Evolutionary conservation across 164 flowering plant species (phyloP).

Genomic region (Vitis riparia): DNA sequence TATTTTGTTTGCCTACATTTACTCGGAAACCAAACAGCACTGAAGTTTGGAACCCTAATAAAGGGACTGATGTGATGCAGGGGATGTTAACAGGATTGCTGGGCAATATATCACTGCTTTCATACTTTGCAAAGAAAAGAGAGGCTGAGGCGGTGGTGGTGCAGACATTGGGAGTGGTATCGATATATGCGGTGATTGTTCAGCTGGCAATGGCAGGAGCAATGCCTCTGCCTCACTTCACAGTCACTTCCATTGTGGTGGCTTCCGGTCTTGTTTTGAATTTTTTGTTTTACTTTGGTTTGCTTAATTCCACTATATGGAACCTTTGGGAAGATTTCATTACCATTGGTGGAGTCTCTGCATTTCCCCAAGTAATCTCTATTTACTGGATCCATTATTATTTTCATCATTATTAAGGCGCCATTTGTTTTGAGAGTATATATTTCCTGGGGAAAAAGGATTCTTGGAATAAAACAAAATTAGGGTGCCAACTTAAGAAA

Average conservation of each 20-base stretch:
- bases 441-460: too few species aligned
- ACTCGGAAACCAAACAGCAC: background rate
- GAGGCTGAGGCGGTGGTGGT: conserved; percentile 81
- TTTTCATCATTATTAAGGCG: too few species aligned
- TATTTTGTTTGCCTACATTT: background rate
- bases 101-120: conserved; percentile 85
- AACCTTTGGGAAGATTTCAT: conserved; percentile 88
- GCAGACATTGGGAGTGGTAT: conserved; percentile 83
- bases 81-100: conserved; percentile 90
- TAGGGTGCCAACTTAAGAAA: too few species aligned
- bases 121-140: conserved; percentile 86
- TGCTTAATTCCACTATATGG: conserved; percentile 59
- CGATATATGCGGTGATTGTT: conserved; percentile 57
- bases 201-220: conserved; percentile 87
- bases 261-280: conserved; percentile 66
- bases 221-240: conserved; percentile 74
- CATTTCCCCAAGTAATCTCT: conserved; percentile 77
- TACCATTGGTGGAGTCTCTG: conserved; percentile 83
- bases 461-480: too few species aligned
- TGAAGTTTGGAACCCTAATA: background rate
- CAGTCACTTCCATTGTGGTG: conserved; percentile 62
- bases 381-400: background rate
- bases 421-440: too few species aligned
- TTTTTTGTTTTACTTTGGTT: conserved; percentile 64
- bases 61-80: conserved; percentile 30